A percentile compares a stretch with the other conserved stretches of the same genome.
Conservation (phyloP, 257 asterid species). For the Solanum corneliomulleri region DNA sequence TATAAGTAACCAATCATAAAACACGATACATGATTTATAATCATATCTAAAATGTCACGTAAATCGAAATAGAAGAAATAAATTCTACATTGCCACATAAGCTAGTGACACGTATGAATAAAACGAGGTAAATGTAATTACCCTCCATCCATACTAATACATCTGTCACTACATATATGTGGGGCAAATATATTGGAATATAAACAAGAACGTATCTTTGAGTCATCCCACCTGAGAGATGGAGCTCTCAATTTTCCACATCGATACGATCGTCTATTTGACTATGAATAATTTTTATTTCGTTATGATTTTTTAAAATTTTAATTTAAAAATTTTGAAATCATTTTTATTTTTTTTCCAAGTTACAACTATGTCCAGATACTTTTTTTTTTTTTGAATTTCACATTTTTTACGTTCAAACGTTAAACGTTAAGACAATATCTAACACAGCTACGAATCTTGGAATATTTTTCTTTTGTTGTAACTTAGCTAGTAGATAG, state of each 20-base stretch:
- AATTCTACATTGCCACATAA: background rate
- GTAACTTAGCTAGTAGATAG: background rate
- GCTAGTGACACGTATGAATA: background rate
- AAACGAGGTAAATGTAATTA: background rate
- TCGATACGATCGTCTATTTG: background rate
- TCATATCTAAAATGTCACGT: background rate
- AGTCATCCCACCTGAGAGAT: constrained; percentile 33
- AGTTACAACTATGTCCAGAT: no score
- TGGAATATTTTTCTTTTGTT: constrained; percentile 7
- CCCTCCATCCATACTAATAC: background rate
- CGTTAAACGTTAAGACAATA: background rate
- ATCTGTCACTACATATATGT: background rate
- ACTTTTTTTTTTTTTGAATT: background rate
- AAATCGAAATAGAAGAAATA: background rate
- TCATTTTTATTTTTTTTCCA: no score
- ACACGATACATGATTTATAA: background rate
- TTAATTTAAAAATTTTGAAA: no score
- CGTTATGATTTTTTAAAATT: background rate
- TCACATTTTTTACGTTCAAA: no score
- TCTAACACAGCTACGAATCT: constrained; percentile 1
- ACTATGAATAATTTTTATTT: background rate
- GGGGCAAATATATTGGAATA: background rate
- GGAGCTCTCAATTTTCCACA: constrained; percentile 28
- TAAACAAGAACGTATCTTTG: constrained; percentile 21
- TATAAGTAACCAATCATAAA: background rate